phyloP scores from a whole-genome alignment of 164 flowering plant species.

The Euptelea pleiosperma region DNA sequence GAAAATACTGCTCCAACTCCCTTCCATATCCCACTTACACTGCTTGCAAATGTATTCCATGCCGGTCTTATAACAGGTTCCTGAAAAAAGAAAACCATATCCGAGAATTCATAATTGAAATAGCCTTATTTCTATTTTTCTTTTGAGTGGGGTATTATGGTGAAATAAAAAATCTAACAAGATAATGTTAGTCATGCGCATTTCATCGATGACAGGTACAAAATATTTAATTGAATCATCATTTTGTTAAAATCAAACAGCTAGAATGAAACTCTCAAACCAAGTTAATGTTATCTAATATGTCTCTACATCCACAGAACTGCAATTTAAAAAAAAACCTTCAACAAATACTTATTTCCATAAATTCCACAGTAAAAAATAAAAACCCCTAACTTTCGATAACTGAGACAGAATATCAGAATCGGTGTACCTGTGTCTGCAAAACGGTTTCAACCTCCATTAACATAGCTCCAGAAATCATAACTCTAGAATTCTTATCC shows the following conservation, averaged over 20 bases:
- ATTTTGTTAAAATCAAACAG: too few relatives aligned
- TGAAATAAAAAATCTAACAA: not conserved
- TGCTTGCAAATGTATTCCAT: constrained; percentile 88
- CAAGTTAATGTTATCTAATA: too few relatives aligned
- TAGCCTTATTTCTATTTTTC: not conserved
- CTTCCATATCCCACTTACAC: constrained; percentile 98
- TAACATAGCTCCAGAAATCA: constrained; percentile 77
- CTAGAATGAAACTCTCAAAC: too few relatives aligned
- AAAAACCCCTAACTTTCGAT: not conserved
- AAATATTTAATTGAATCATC: not conserved
- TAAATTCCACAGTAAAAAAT: not conserved
- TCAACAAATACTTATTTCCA: too few relatives aligned
- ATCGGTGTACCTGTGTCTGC: constrained; percentile 73
- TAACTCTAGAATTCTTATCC: constrained; percentile 30
- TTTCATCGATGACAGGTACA: not conserved
- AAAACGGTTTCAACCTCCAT: constrained; percentile 86
- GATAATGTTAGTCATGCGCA: not conserved
- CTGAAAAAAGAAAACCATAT: constrained; percentile 32
- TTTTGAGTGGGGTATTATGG: not conserved
- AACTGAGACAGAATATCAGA: not conserved
- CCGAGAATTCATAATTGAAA: not conserved
- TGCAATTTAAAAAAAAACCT: too few relatives aligned
- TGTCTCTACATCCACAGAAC: too few relatives aligned
- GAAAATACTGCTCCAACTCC: constrained; percentile 98
- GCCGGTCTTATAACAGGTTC: constrained; percentile 88